phyloP scores from a whole-genome alignment of 2,329 filamentous ascomycete genomes.

The Talaromyces sp. region DNA sequence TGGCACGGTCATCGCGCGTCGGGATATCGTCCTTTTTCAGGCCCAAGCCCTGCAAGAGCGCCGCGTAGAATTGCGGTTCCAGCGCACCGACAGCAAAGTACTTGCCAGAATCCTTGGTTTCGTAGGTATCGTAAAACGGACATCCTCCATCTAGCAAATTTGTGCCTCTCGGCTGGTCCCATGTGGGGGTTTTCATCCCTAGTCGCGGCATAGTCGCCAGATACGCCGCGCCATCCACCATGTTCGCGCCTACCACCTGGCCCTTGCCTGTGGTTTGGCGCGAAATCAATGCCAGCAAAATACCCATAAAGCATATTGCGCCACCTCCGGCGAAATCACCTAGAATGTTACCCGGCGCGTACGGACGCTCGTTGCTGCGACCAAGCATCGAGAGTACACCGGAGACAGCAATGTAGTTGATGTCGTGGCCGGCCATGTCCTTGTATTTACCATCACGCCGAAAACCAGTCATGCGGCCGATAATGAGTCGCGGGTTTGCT shows the following conservation, averaged over 20 bases:
- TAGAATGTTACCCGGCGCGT: slow-evolving; percentile 75
- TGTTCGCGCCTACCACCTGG: slow-evolving; percentile 91
- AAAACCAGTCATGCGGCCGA: slow-evolving; percentile 86
- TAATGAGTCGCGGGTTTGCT: slow-evolving; percentile 68
- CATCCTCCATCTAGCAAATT: slow-evolving; percentile 80
- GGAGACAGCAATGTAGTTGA: slow-evolving; percentile 89
- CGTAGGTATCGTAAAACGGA: slow-evolving; percentile 86
- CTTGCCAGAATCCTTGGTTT: slow-evolving; percentile 64
- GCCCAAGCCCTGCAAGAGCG: slow-evolving; percentile 61
- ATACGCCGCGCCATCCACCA: slow-evolving; percentile 86
- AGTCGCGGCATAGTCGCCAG: slow-evolving; percentile 73
- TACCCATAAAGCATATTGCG: slow-evolving; percentile 71
- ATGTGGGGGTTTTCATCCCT: slow-evolving; percentile 56
- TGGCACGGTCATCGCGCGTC: slow-evolving; percentile 51
- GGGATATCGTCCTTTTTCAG: slow-evolving; percentile 45
- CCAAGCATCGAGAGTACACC: slow-evolving; percentile 76
- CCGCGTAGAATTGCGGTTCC: slow-evolving; percentile 77
- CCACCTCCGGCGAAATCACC: slow-evolving; percentile 91
- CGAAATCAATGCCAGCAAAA: slow-evolving; percentile 71
- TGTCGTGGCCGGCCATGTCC: slow-evolving; percentile 88
- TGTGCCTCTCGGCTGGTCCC: slow-evolving; percentile 59
- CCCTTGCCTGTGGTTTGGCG: slow-evolving; percentile 61
- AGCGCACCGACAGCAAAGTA: slow-evolving; percentile 87
- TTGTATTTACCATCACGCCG: slow-evolving; percentile 78
- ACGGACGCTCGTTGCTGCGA: slow-evolving; percentile 60